Percentiles rank a stretch among this genome's conserved stretches.
Conservation (phyloP, 2,329 filamentous ascomycete genomes). For the Fusarium keratoplasticum region DNA sequence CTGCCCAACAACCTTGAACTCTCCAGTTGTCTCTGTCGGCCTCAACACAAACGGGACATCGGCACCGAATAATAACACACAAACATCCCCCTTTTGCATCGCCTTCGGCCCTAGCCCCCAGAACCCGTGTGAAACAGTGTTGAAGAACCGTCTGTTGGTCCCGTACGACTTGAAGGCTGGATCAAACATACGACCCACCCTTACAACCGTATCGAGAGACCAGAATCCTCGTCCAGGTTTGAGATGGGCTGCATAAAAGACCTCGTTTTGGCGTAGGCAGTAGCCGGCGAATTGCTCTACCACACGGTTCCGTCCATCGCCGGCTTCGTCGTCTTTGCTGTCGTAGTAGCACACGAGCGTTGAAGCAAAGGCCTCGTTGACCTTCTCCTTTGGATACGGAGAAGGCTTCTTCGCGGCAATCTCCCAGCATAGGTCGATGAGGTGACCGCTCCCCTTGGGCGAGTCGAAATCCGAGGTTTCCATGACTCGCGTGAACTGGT, state of each 20-base stretch:
- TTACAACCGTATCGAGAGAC: background rate
- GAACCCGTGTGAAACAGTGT: background rate
- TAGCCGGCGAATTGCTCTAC: slow-evolving; percentile 13
- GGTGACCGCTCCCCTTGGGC: background rate
- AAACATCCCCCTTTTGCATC: background rate
- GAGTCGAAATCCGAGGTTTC: background rate
- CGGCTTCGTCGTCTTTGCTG: background rate
- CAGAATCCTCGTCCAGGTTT: background rate
- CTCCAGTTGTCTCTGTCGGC: background rate
- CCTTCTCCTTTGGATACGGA: background rate
- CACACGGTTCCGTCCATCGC: background rate
- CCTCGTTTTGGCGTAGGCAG: background rate
- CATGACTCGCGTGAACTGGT: slow-evolving; percentile 9
- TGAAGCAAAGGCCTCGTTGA: slow-evolving; percentile 5
- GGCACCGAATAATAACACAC: background rate
- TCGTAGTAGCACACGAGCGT: slow-evolving; percentile 1
- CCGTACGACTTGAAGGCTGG: slow-evolving; percentile 2
- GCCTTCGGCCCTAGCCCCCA: slow-evolving; percentile 7
- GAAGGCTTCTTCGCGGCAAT: background rate
- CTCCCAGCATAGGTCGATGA: slow-evolving; percentile 8
- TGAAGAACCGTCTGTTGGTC: slow-evolving; percentile 10
- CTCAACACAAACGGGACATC: slow-evolving; percentile 16
- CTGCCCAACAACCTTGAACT: slow-evolving; percentile 15
- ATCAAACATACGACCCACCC: background rate
- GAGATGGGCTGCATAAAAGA: background rate